Base-by-base conservation (phyloP, 2,329 filamentous ascomycete genomes). In the Calonectria leucothoes region DNA sequence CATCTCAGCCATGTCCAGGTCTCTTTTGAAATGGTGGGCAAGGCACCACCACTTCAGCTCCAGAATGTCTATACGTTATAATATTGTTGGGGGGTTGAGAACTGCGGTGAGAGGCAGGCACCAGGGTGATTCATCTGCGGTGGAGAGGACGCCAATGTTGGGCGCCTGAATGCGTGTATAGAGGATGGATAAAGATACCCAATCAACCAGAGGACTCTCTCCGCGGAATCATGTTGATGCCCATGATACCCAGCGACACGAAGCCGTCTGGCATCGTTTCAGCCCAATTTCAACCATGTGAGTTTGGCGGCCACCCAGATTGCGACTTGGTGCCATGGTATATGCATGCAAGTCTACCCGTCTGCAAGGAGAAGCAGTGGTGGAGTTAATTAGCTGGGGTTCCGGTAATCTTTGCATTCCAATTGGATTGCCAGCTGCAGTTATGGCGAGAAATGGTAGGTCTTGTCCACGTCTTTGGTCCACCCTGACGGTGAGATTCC, bases 241-340 rank as follows among this genome's bases (percentile, higher is more conserved):
- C 74, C 73, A 76, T 79, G 77, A 82, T 81, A 79, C 84, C 86
- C 87, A 88, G 84, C 84, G 83, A 85, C 79, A 82, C 81, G 75
- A 77, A 84, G 86, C 86, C 87, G 88, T 85, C 86, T 88, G 86
- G 86, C 87, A 84, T 73, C 65, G 72, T 80, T 78, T 72, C 73
- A 74, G 75, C 74, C 80, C 77, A 81, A 81, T 75, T 61, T 55
- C 70, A 66, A 66, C 69, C 61, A 74, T 72, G 68, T 71, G 74
- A 77, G 74, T 70, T 66, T 75, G 52, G 74, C 74, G 66, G 76
- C 68, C 76, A 77, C 77, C 78, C 74, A 75, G 75, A 74, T 63
- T 63, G 70, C 73, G 73, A 69, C 72, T 71, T 61, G 59, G 73
- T 75, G 75, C 57, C 66, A 42, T 69, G 75, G 67, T 70, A 75